Conservation (phyloP, 176 grass and related monocot genomes). For the Phyllostachys edulis region DNA sequence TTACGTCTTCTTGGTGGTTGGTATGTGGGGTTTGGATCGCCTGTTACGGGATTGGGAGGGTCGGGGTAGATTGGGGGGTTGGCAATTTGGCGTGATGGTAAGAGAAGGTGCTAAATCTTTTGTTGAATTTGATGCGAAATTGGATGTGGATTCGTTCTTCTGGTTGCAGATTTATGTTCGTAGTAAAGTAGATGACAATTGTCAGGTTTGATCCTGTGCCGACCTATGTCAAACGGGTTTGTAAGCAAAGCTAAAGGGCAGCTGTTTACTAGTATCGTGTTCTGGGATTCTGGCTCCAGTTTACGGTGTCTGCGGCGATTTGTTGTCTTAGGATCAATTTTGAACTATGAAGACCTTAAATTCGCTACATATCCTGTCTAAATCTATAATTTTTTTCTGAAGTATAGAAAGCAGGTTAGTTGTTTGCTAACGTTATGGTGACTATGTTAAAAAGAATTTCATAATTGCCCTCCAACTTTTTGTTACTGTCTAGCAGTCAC, state of each 20-base stretch:
- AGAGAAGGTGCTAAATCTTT: conserved; percentile 22
- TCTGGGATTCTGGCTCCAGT: not conserved
- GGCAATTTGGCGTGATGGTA: not conserved
- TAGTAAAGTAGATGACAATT: not conserved
- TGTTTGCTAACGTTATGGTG: not conserved
- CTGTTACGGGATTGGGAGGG: not conserved
- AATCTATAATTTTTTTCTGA: not conserved
- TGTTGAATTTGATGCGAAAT: conserved; percentile 6
- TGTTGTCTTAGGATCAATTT: conserved; percentile 6
- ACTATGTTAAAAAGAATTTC: not conserved
- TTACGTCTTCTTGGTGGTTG: not conserved
- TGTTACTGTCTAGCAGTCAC: not conserved
- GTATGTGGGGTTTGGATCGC: conserved; percentile 10
- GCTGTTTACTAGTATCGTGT: not conserved
- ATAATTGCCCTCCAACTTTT: not conserved
- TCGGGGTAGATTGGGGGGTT: not conserved
- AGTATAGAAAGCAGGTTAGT: not conserved
- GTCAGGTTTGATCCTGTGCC: not conserved
- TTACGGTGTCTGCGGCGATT: not conserved
- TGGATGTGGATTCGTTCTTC: not conserved
- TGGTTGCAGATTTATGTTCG: conserved; percentile 26
- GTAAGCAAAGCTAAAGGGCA: not conserved
- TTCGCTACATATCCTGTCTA: not conserved
- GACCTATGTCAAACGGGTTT: not conserved
- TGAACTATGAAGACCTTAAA: not conserved